Evolutionary conservation across 768 basidiomycete species (phyloP).

Genomic region (Asterophora parasitica): DNA sequence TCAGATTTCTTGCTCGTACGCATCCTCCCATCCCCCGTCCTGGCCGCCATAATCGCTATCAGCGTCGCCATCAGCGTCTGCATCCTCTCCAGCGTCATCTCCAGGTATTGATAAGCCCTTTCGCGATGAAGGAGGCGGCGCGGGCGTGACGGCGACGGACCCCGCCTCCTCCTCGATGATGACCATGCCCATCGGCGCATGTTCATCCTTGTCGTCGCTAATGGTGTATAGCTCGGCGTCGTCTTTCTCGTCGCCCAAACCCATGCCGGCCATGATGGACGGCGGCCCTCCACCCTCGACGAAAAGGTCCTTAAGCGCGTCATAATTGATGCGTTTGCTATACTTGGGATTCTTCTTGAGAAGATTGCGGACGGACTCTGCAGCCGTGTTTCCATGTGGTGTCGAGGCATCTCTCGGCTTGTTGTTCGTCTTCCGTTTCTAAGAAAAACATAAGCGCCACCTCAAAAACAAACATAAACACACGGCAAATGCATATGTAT

Average conservation of each 20-base stretch:
- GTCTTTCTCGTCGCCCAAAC: conserved; percentile 39
- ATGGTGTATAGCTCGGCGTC: conserved; percentile 39
- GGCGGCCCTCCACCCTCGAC: conserved; percentile 36
- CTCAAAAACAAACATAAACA: conserved; percentile 10
- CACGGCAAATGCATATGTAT: conserved; percentile 12
- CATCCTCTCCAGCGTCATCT: conserved; percentile 18
- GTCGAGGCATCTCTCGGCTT: conserved; percentile 73
- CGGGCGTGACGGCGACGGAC: conserved; percentile 25
- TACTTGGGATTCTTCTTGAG: conserved; percentile 84
- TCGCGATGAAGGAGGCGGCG: conserved; percentile 14
- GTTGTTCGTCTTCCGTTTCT: conserved; percentile 64
- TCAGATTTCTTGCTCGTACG: conserved; percentile 72
- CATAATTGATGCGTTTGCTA: conserved; percentile 92
- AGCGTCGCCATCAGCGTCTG: conserved; percentile 38
- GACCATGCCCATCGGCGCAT: conserved; percentile 24
- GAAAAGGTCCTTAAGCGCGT: conserved; percentile 79
- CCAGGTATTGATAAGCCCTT: conserved; percentile 20
- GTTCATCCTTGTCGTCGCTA: conserved; percentile 37
- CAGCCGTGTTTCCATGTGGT: conserved; percentile 63
- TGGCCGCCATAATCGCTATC: conserved; percentile 44
- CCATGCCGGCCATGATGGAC: conserved; percentile 25
- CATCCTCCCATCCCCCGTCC: conserved; percentile 48
- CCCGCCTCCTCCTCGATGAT: conserved; percentile 45
- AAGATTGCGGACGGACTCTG: conserved; percentile 72
- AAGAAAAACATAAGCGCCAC: conserved; percentile 7